These are phyloP conservation scores for Ogataea parapolymorpha DNA, from an alignment of 805 yeast species.

Conservation along the genomic window DNA sequence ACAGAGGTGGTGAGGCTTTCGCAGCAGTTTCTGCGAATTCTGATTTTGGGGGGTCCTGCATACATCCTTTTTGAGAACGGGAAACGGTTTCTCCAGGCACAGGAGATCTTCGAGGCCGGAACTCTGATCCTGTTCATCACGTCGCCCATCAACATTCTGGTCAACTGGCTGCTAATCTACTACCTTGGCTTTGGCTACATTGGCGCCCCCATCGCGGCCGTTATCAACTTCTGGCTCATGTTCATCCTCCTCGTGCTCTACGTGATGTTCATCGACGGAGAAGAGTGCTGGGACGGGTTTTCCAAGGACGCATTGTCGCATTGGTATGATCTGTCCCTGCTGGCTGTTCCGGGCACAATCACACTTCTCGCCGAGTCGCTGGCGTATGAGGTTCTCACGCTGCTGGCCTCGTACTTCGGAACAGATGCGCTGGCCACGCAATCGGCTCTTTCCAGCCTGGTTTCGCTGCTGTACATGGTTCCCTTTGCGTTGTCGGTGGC, in stretches of 20 bases:
- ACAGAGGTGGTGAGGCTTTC: slow-evolving; percentile 48
- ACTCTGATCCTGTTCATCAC: slow-evolving; percentile 63
- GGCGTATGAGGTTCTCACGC: slow-evolving; percentile 56
- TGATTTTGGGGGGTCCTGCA: slow-evolving; percentile 70
- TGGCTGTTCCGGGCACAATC: slow-evolving; percentile 51
- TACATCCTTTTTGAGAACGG: slow-evolving; percentile 68
- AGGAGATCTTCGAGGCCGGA: slow-evolving; percentile 77
- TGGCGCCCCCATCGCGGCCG: slow-evolving; percentile 77
- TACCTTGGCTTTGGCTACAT: slow-evolving; percentile 50
- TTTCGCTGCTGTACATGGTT: slow-evolving; percentile 48
- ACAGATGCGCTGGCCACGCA: slow-evolving; percentile 55
- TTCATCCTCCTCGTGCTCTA: slow-evolving; percentile 52
- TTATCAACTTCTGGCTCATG: slow-evolving; percentile 69
- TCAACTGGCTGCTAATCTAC: slow-evolving; percentile 70
- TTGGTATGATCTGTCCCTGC: slow-evolving; percentile 39
- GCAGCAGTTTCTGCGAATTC: slow-evolving; percentile 50
- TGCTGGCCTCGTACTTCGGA: slow-evolving; percentile 51
- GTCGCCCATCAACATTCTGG: slow-evolving; percentile 66
- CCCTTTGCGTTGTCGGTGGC: slow-evolving; percentile 61
- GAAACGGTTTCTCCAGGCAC: slow-evolving; percentile 71
- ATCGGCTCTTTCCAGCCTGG: slow-evolving; percentile 50
- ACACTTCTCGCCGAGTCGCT: slow-evolving; percentile 56
- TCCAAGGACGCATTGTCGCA: slow-evolving; percentile 32
- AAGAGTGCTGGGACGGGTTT: slow-evolving; percentile 69
- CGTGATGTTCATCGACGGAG: slow-evolving; percentile 57